These are phyloP conservation scores for Onygenales sp. DNA, from an alignment of 2,329 filamentous ascomycete species.

Conservation along the genomic window DNA sequence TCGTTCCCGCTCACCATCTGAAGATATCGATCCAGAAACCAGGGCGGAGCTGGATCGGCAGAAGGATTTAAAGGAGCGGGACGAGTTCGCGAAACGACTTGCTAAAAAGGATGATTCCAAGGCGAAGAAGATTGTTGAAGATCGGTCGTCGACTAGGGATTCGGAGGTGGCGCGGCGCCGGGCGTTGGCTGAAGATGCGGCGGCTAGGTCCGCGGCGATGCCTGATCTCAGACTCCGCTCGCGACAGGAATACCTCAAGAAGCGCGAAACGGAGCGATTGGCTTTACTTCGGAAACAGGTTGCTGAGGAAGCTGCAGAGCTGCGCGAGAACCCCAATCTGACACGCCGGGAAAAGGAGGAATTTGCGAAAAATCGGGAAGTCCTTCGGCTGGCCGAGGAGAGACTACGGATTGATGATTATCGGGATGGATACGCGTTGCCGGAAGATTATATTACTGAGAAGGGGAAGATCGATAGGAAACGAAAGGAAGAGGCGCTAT, in stretches of 20 bases:
- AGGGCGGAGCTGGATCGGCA: slow-evolving; percentile 49
- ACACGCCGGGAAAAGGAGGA: slow-evolving; percentile 74
- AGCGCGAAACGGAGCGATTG: slow-evolving; percentile 77
- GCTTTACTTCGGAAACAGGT: slow-evolving; percentile 85
- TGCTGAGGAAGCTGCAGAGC: slow-evolving; percentile 72
- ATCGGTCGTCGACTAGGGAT: slow-evolving; percentile 46
- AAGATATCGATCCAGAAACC: slow-evolving; percentile 52
- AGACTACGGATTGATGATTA: slow-evolving; percentile 82
- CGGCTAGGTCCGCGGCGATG: slow-evolving; percentile 60
- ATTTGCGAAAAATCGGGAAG: slow-evolving; percentile 79
- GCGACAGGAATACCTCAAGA: slow-evolving; percentile 85
- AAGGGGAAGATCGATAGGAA: slow-evolving; percentile 81
- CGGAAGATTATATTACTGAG: slow-evolving; percentile 90
- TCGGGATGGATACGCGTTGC: slow-evolving; percentile 83
- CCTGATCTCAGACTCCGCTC: slow-evolving; percentile 74
- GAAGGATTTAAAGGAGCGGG: slow-evolving; percentile 63
- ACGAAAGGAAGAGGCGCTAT: slow-evolving; percentile 81
- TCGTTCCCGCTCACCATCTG: slow-evolving; percentile 25
- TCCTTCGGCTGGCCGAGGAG: slow-evolving; percentile 73
- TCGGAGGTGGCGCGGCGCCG: slow-evolving; percentile 52
- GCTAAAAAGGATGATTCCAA: slow-evolving; percentile 61
- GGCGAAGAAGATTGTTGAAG: slow-evolving; percentile 59
- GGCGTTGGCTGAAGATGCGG: slow-evolving; percentile 57
- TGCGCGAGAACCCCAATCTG: slow-evolving; percentile 64
- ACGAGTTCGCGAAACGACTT: slow-evolving; percentile 69